Evolutionary conservation across 139 green algal species (phyloP), one percentile per base, ranked within the genome.

Genomic region (Chlorella sp.): DNA sequence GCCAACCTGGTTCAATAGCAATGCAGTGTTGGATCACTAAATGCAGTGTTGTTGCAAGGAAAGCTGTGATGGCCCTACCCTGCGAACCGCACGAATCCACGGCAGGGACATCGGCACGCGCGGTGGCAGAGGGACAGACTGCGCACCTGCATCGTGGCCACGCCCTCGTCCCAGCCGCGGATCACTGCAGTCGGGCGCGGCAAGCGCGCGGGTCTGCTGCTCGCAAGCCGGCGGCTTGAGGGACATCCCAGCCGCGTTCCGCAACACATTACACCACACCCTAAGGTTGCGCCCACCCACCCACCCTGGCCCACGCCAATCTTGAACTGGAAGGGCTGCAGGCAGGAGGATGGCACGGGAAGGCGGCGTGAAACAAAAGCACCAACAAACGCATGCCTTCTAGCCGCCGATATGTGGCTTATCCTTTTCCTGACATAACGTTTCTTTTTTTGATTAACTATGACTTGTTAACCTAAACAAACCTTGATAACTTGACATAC

Each of bases 271-370:
- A 40, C 29, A 66, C 42, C 31, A 77, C 63, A 61, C 53, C 53
- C 53, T 27, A 27, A 61, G 27, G 27, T 27, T 61, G 53, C 27
- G 53, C 27, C 27, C 27, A 61, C 27, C 27, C 27, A 27, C 27
- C 53, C 27, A 61, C 27, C 27, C 77, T 80, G 72, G n/a, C 77
- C 77, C 51, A 70, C 55, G 68, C 87, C 87, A 38, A 92, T 84
- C 27, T 60, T 74, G 86, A 93, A 93, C 6, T 83, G 66, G 50
- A 90, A 90, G 38, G 69, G 69, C 69, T 75, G 64, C 64, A 71
- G 64, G 43, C 65, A 72, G 7, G 43, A 41, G 17, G 2, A 25
- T 45, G 21, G 9, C 27, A 25, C 9, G 21, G 25, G 21, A 2
- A n/a, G 25, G 36, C 19, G 21, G 35, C 2, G 69, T 4, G 69